These are phyloP conservation scores for Dictyophora rubrovolvata DNA, from an alignment of 768 basidiomycete species.

Conservation along the genomic window DNA sequence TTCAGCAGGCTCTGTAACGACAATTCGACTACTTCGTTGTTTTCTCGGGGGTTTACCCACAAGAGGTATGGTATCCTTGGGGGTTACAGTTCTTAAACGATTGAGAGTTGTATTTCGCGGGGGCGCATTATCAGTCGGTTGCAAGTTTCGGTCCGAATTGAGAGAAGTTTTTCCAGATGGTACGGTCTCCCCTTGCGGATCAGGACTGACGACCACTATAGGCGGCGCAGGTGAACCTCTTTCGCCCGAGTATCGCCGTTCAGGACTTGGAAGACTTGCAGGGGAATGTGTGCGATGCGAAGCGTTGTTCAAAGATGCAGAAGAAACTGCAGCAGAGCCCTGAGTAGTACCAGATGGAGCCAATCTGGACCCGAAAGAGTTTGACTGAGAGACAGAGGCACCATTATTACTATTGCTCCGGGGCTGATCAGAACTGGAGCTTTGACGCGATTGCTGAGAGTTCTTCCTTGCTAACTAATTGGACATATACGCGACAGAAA, in stretches of 20 bases:
- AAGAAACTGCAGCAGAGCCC: constrained; percentile 26
- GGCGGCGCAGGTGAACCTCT: constrained; percentile 54
- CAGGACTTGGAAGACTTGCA: constrained; percentile 31
- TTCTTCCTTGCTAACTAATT: constrained; percentile 57
- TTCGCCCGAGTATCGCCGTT: constrained; percentile 48
- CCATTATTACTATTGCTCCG: constrained; percentile 28
- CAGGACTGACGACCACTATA: constrained; percentile 80
- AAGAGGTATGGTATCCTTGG: constrained; percentile 95
- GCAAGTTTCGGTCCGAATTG: constrained; percentile 6
- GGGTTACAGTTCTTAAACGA: constrained; percentile 61
- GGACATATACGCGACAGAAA: neutral
- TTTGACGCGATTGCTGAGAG: constrained; percentile 59
- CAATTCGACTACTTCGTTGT: constrained; percentile 93
- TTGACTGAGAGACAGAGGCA: constrained; percentile 54
- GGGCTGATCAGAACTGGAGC: constrained; percentile 51
- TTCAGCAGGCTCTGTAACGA: constrained; percentile 92
- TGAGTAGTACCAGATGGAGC: constrained; percentile 26
- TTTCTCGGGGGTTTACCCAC: constrained; percentile 95
- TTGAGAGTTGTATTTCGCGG: constrained; percentile 61
- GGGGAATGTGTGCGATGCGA: constrained; percentile 23
- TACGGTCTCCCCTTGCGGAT: constrained; percentile 24
- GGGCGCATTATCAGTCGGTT: constrained; percentile 35
- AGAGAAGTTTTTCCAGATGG: neutral
- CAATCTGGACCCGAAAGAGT: constrained; percentile 18
- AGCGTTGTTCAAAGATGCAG: constrained; percentile 23